Evolutionary conservation across 169 alveolate species (phyloP), one percentile per base, ranked within the genome.

Genomic region (Neospora caninum): DNA sequence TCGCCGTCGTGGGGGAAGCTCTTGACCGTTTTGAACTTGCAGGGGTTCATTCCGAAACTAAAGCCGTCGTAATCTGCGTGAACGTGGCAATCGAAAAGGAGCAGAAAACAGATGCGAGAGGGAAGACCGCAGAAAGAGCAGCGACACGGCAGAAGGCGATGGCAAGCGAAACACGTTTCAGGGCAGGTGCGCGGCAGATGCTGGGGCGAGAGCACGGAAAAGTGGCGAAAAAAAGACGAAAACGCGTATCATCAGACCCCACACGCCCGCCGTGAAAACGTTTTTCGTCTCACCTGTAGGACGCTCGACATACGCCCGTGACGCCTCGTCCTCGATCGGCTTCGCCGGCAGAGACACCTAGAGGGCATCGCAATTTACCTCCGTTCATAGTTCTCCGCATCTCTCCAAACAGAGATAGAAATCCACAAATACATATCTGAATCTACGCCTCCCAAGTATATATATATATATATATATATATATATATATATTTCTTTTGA

Each of bases 1-100:
- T 99, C 99, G 43, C 99, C 99, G 29, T 97, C 98, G 88, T 99
- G 99, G 43, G 98, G 97, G 27, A 99, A 97, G 94, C 98, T 95
- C 78, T 96, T 95, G 88, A 97, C 98, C 22, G 97, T 96, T 93
- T 97, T 98, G 70, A 98, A 97, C 92, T 98, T 97, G 94, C 97
- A 97, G 34, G 97, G 96, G 38, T 97, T 95, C 86, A 96, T 92
- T 83, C 95, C 96, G 29, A 93, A 94, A 49, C 95, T 96, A 53
- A 96, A 96, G n/a, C 97, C 97, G 67, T 97, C 95, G 78, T 97
- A 97, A 70, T 93, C 97, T 42, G 97, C 53, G 87, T 42, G 54
- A 86, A 96, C 93, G 88, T 94, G 95, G n/a, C 88, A 92, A 49
- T 94, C 97, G 64, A 96, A 96, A n/a, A 97, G 92, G 96, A n/a